Percentiles rank a stretch among this genome's conserved stretches.
phyloP scores from a whole-genome alignment of 139 green algal species.

The Haematococcus sp. region DNA sequence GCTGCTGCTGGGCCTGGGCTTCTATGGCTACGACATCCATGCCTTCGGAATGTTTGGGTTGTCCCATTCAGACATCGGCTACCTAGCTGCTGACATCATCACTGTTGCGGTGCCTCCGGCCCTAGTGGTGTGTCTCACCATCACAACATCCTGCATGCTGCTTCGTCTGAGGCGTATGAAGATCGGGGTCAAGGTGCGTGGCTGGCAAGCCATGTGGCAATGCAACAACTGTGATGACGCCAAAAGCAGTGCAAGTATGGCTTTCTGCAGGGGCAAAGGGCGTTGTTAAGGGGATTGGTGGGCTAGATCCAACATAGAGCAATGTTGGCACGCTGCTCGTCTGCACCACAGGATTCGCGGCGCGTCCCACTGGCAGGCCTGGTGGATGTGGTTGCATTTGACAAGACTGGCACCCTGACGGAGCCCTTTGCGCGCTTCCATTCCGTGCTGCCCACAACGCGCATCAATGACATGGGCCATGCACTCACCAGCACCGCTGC shows the following conservation, averaged over 20 bases:
- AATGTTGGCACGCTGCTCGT: no score
- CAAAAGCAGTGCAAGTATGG: no score
- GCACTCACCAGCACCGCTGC: no score
- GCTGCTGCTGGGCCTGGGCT: no score
- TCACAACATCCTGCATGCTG: constrained; percentile 37
- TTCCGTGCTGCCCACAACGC: not conserved
- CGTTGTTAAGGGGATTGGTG: no score
- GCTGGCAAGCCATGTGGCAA: constrained; percentile 30
- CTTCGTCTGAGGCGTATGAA: constrained; percentile 22
- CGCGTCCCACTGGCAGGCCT: constrained; percentile 25
- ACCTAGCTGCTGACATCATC: constrained; percentile 32
- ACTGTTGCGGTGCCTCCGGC: constrained; percentile 50
- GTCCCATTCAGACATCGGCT: no score
- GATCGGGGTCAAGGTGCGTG: constrained; percentile 34
- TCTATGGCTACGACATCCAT: no score
- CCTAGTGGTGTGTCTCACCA: constrained; percentile 39
- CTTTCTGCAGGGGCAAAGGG: no score
- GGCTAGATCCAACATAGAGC: no score
- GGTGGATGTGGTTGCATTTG: constrained; percentile 46
- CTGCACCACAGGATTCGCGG: no score
- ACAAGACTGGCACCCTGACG: constrained; percentile 51
- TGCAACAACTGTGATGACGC: no score
- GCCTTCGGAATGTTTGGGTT: no score
- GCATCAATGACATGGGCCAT: not conserved
- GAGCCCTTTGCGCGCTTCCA: constrained; percentile 6